A percentile compares a stretch with the other conserved stretches of the same genome.
Conservation (phyloP, 305 asterid species). For the Ilex paraguariensis region DNA sequence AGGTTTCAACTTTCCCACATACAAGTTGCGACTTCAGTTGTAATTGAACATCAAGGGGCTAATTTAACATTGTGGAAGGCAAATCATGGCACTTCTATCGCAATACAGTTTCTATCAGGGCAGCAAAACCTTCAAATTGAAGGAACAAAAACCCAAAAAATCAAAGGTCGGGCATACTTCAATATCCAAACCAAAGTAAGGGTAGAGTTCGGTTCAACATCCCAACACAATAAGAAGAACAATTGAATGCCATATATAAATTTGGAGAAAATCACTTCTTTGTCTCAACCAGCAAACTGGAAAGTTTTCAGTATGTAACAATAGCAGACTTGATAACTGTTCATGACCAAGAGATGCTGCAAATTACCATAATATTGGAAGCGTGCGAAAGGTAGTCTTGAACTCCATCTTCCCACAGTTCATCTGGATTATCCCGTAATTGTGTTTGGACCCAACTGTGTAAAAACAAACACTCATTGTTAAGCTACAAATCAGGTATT, state of each 20-base stretch:
- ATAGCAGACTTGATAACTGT: not conserved
- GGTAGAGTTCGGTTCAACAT: no score
- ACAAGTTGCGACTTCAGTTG: no score
- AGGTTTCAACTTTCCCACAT: not conserved
- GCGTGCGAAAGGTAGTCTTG: slow-evolving; percentile 87
- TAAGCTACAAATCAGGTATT: not conserved
- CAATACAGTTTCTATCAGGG: no score
- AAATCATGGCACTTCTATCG: no score
- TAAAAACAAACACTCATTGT: not conserved
- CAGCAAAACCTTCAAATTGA: no score
- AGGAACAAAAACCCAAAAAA: not conserved
- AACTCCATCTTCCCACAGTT: slow-evolving; percentile 95
- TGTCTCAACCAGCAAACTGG: not conserved
- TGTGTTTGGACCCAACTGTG: slow-evolving; percentile 91
- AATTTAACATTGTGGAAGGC: not conserved
- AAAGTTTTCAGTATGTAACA: not conserved
- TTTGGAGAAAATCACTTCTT: no score
- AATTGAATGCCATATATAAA: not conserved
- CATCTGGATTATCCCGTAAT: slow-evolving; percentile 84
- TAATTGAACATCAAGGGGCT: not conserved
- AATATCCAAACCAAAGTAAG: no score
- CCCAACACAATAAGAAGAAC: no score
- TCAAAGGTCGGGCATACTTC: no score
- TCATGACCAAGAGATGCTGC: not conserved
- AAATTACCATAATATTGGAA: slow-evolving; percentile 60